Base-by-base conservation (phyloP, 2,329 filamentous ascomycete species). In the Colletotrichum chrysophilum region DNA sequence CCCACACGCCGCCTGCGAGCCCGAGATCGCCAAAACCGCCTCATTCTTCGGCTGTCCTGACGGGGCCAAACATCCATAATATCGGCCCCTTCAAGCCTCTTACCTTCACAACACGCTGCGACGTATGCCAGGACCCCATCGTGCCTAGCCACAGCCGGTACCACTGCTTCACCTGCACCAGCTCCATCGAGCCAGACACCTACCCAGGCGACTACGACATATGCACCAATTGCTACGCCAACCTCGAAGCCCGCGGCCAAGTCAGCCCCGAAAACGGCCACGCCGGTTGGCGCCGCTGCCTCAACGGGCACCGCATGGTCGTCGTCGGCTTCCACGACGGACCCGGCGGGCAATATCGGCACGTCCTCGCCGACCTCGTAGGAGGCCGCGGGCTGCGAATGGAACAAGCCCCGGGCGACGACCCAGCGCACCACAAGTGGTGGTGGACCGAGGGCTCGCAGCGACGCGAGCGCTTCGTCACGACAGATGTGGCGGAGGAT, bases 201-300 rank as follows among this genome's bases (percentile, higher is more conserved):
- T 80, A 85, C 28, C 84, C 85, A 0, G 96, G 96, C n/a, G 94
- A 97, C 82, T 98, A 97, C 83, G 95, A 98, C 79, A 91, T 98
- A 64, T 98, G 96, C 85, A 89, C 89, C 21, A 87, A 89, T 5
- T 98, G 96, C 87, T 98, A 98, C 83, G 86, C 89, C 66, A 90
- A 89, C 62, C 88, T 96, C 9, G 90, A 94, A 3, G 85, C 88
- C 3, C 89, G 89, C 0, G 89, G 91, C 10, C 91, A 91, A 61
- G 93, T 98, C 77, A 92, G 91, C 71, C 86, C 88, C 21, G 94
- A 96, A 76, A 96, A 98, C 78, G 96, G 96, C 0, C 89, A 92
- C 6, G 89, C 88, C 13, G 96, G 96, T 4, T 98, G 96, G 96
- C 90, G 96, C 13, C 90, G 96, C 65, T 98, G 96, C 82, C 88